These are phyloP conservation scores for Lactarius quietus DNA, from an alignment of 768 basidiomycete species.

Conservation along the genomic window DNA sequence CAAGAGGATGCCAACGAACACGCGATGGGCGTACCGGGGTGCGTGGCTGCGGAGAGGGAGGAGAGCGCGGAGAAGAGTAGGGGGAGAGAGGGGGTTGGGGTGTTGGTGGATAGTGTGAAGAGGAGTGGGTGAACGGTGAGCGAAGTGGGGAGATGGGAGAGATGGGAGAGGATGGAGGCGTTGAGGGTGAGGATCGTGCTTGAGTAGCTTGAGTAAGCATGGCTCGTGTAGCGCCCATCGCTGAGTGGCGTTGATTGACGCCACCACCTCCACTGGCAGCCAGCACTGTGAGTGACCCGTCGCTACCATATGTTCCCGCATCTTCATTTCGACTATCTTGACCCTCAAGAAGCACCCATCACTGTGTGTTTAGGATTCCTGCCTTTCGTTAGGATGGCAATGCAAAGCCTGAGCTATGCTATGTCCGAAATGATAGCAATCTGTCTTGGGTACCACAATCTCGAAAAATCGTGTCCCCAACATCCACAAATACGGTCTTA, in stretches of 20 bases:
- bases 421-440: not conserved
- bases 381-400: no score
- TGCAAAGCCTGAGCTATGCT: no score
- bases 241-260: not conserved
- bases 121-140: conserved; percentile 37
- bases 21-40: conserved; percentile 33
- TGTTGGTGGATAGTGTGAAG: conserved; percentile 48
- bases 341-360: no score
- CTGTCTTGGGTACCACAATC: not conserved
- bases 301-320: no score
- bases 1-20: conserved; percentile 61
- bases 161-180: conserved; percentile 14
- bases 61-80: conserved; percentile 30
- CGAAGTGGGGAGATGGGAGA: conserved; percentile 18
- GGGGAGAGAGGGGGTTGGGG: conserved; percentile 35
- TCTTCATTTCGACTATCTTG: no score
- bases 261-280: no score
- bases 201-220: conserved; percentile 1
- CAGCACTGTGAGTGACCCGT: no score
- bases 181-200: conserved; percentile 23
- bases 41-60: conserved; percentile 41
- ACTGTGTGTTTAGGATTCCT: no score
- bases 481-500: no score
- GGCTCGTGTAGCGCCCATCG: not conserved
- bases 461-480: conserved; percentile 1